These are phyloP conservation scores for Emergomyces africanus DNA, from an alignment of 2,329 filamentous ascomycete species.

Conservation along the genomic window DNA sequence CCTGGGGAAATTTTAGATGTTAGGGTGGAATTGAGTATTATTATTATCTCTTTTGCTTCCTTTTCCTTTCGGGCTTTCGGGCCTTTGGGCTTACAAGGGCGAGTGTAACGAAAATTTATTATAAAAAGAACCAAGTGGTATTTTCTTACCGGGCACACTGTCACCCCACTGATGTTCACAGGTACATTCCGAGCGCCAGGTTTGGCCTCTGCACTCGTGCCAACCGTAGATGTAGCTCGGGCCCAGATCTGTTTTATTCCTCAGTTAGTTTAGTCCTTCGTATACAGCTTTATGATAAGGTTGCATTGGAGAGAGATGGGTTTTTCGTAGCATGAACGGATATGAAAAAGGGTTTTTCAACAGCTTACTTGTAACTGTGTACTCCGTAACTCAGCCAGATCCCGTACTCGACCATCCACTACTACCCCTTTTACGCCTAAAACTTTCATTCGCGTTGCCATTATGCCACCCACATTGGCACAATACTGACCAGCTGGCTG, in stretches of 20 bases:
- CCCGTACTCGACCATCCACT: constrained; percentile 56
- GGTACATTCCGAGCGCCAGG: constrained; percentile 28
- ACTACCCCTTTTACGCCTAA: constrained; percentile 49
- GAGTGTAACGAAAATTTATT: too few species aligned
- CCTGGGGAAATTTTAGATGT: constrained; percentile 19
- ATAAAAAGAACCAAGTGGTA: not conserved
- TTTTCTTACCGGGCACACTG: constrained; percentile 26
- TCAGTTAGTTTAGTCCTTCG: not conserved
- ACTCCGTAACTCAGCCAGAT: constrained; percentile 47
- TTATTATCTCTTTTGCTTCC: not conserved
- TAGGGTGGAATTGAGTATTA: not conserved
- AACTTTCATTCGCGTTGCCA: constrained; percentile 55
- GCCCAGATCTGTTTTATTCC: constrained; percentile 29
- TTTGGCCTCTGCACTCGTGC: constrained; percentile 33
- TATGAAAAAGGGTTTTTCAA: not conserved
- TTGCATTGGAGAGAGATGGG: not conserved
- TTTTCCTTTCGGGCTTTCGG: too few species aligned
- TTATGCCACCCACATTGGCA: constrained; percentile 64
- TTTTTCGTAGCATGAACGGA: not conserved
- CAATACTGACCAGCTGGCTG: constrained; percentile 54
- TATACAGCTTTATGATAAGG: not conserved
- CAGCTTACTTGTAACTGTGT: constrained; percentile 45
- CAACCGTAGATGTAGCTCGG: constrained; percentile 31
- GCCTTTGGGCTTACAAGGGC: too few species aligned
- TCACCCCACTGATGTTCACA: constrained; percentile 29